Conservation (phyloP, 371 early-diverging fungal species). For the Apophysomyces ossiformis region DNA sequence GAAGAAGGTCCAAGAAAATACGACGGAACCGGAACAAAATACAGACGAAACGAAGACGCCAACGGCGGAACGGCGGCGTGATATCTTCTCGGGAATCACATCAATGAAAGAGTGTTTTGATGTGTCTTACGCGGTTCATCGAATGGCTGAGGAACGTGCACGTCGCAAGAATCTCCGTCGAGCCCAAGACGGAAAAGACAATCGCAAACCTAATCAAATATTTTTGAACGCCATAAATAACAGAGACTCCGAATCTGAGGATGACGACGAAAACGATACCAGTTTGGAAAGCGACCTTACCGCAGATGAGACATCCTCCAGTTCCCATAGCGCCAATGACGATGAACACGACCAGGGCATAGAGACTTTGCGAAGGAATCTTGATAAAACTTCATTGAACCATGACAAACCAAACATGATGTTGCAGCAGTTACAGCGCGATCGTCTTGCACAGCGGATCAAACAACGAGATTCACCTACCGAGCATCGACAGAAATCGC, state of each 20-base stretch:
- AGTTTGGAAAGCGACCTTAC: slow-evolving; percentile 19
- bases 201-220: slow-evolving; percentile 2
- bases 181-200: background rate
- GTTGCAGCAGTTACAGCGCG: slow-evolving; percentile 14
- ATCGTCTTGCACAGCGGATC: slow-evolving; percentile 12
- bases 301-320: slow-evolving; percentile 28
- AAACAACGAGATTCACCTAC: background rate
- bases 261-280: slow-evolving; percentile 19
- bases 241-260: slow-evolving; percentile 1
- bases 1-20: background rate
- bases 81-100: slow-evolving; percentile 53
- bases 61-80: slow-evolving; percentile 31
- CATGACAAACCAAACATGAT: slow-evolving; percentile 2
- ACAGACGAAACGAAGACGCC: slow-evolving; percentile 10
- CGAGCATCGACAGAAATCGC: slow-evolving; percentile 1
- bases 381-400: slow-evolving; percentile 9
- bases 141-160: slow-evolving; percentile 63
- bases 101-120: slow-evolving; percentile 68
- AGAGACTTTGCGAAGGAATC: background rate
- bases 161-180: slow-evolving; percentile 33
- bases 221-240: slow-evolving; percentile 2
- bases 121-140: slow-evolving; percentile 65
- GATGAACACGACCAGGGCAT: slow-evolving; percentile 3
- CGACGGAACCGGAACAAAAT: background rate
- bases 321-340: slow-evolving; percentile 7